Evolutionary conservation across 306 rosid genomes (phyloP), one percentile per base, ranked within the genome.

Genomic region (Quercus cerris): DNA sequence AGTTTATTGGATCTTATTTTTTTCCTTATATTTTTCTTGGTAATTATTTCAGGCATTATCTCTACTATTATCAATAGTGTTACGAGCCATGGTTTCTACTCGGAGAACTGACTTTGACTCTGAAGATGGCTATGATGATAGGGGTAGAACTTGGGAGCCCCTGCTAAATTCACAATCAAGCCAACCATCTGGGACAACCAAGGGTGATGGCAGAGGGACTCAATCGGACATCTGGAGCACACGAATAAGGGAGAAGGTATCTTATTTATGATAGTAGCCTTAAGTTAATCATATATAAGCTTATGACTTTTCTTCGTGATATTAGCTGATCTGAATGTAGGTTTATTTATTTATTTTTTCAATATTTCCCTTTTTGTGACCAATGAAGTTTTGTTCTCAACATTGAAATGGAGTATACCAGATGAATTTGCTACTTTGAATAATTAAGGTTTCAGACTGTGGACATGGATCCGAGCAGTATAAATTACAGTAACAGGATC

Each of bases 181-280:
- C 79, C 97, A 89, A 75, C 84, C 90, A 49, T 83, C 94, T 77
- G 93, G 87, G 33, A 80, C 87, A 54, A 74, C 77, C 86, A 92
- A 88, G 81, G 78, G 38, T 56, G 90, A 89, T 28, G 87, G 75
- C 62, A 78, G 87, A 80, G 89, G 88, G 78, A 78, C 74, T 70
- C 90, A 83, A 80, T 81, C 89, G 10, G 97, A 91, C 80, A 76
- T 91, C 56, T 95, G 99, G 99, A 93, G 97, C 81, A 83, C 92
- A 35, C 88, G 91, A 68, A 83, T 93, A 79, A 89, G 99, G 81
- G 98, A 91, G 69, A 91, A 95, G 98, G 99, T 94, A 88, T 81
- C 74, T 55, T 72, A 49, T 74, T 83, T 66, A 1, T 20, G 76
- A 66, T 70, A 75, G 76, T 62, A 49, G 30, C 71, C 52, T 51